Evolutionary conservation across 768 basidiomycete genomes (phyloP).

Genomic region (Boletus rubroflammeus): DNA sequence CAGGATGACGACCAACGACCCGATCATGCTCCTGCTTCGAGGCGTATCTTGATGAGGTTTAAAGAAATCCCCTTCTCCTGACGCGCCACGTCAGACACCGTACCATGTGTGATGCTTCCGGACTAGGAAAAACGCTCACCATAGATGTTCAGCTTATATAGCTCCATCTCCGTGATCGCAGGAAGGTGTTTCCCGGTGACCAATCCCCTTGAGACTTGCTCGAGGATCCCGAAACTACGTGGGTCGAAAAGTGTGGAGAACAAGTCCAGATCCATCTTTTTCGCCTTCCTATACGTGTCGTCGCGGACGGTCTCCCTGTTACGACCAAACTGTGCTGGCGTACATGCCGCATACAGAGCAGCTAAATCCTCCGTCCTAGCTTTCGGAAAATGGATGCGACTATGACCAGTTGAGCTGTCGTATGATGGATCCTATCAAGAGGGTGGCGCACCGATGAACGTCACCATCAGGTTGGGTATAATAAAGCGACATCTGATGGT

Average conservation of each 20-base stretch:
- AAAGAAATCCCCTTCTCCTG: background rate
- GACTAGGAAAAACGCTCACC: conserved; percentile 24
- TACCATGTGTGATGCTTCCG: background rate
- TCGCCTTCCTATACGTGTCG: too few species aligned
- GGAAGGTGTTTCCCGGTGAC: background rate
- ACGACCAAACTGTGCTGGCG: background rate
- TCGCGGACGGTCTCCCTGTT: background rate
- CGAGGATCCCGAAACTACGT: background rate
- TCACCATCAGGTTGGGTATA: background rate
- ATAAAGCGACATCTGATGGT: background rate
- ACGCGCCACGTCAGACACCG: background rate
- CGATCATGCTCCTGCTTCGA: conserved; percentile 40
- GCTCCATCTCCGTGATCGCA: conserved; percentile 20
- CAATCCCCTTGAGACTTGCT: background rate
- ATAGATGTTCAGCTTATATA: conserved; percentile 47
- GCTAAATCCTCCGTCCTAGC: background rate
- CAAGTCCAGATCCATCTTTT: conserved; percentile 26
- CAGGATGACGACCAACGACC: conserved; percentile 49
- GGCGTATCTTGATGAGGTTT: conserved; percentile 31
- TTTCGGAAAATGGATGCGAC: background rate
- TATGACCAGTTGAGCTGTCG: background rate
- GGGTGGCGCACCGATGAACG: background rate
- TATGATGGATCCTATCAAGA: background rate
- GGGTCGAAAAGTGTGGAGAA: conserved; percentile 27
- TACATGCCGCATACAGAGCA: background rate